Evolutionary conservation across 1,284 basidiomycete species (phyloP).

Genomic region (Ustilago cynodontis): DNA sequence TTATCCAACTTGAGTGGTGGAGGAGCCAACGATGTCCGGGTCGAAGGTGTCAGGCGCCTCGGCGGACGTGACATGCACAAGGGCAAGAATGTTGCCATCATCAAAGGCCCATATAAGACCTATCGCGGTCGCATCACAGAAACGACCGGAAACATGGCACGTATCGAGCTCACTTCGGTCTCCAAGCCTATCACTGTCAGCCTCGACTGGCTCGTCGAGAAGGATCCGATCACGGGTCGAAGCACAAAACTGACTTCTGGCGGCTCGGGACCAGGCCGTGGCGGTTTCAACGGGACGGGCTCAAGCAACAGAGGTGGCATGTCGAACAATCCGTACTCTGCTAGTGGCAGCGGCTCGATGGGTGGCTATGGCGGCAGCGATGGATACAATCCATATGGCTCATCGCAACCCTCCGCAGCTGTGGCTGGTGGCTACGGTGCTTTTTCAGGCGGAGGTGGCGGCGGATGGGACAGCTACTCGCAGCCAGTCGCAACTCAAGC

Average conservation of each 20-base stretch:
- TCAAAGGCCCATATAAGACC: conserved; percentile 91
- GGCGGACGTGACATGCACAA: conserved; percentile 78
- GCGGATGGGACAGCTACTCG: conserved; percentile 36
- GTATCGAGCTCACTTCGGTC: conserved; percentile 90
- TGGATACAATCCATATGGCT: conserved; percentile 47
- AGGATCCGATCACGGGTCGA: conserved; percentile 72
- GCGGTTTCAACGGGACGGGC: conserved; percentile 28
- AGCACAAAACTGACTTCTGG: conserved; percentile 47
- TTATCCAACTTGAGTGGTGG: conserved; percentile 70
- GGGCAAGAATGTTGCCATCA: conserved; percentile 82
- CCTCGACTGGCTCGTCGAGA: conserved; percentile 81
- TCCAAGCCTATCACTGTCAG: conserved; percentile 91
- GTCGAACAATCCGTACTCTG: conserved; percentile 50
- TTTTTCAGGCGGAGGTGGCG: conserved; percentile 15
- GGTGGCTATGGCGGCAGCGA: conserved; percentile 12
- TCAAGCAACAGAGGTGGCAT: conserved; percentile 34
- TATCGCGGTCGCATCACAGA: conserved; percentile 94
- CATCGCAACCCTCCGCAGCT: conserved; percentile 30
- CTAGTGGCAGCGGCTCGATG: conserved; percentile 24
- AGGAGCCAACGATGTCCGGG: conserved; percentile 57
- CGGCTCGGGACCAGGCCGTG: conserved; percentile 23
- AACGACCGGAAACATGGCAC: conserved; percentile 85
- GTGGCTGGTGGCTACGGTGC: conserved; percentile 30
- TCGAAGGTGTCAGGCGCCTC: conserved; percentile 49
- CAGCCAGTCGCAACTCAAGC: conserved; percentile 36